phyloP scores from a whole-genome alignment of 345 rosid genomes.

The Carallia pectinifolia region DNA sequence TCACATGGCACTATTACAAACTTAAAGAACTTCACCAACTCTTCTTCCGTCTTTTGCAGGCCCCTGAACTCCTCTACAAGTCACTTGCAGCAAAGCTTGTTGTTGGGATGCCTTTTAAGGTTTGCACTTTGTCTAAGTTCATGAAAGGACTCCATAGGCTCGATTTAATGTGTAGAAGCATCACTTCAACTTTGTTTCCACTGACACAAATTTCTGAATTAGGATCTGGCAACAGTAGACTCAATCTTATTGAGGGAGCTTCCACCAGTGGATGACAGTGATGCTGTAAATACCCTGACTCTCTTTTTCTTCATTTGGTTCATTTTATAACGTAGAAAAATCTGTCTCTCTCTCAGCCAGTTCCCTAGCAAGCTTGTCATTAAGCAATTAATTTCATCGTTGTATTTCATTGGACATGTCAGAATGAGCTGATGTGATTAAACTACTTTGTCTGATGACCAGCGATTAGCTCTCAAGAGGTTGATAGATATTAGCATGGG shows the following conservation, averaged over 20 bases:
- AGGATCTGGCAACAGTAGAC: slow-evolving; percentile 98
- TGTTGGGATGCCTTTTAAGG: slow-evolving; percentile 99
- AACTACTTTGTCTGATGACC: slow-evolving; percentile 24
- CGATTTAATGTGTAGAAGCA: too few species aligned
- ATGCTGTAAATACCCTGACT: slow-evolving; percentile 64
- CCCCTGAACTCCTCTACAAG: slow-evolving; percentile 84
- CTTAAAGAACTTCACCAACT: slow-evolving; percentile 2
- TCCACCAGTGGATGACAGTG: slow-evolving; percentile 74
- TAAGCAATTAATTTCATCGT: not conserved
- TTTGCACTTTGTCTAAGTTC: slow-evolving; percentile 22
- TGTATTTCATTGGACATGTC: slow-evolving; percentile 5
- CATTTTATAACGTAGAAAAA: not conserved
- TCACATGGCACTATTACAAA: not conserved
- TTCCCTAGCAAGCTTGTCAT: not conserved
- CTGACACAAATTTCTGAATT: slow-evolving; percentile 19
- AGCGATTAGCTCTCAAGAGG: slow-evolving; percentile 92
- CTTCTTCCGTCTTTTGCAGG: slow-evolving; percentile 35
- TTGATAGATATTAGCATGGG: slow-evolving; percentile 94
- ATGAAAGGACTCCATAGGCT: too few species aligned
- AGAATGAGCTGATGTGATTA: slow-evolving; percentile 19
- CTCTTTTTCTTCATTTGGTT: slow-evolving; percentile 6
- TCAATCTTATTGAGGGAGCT: slow-evolving; percentile 80
- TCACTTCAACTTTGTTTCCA: not conserved
- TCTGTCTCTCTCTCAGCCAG: not conserved
- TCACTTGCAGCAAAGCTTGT: slow-evolving; percentile 88